Conservation (phyloP, 2,329 filamentous ascomycete species). For the Claviceps capensis region DNA sequence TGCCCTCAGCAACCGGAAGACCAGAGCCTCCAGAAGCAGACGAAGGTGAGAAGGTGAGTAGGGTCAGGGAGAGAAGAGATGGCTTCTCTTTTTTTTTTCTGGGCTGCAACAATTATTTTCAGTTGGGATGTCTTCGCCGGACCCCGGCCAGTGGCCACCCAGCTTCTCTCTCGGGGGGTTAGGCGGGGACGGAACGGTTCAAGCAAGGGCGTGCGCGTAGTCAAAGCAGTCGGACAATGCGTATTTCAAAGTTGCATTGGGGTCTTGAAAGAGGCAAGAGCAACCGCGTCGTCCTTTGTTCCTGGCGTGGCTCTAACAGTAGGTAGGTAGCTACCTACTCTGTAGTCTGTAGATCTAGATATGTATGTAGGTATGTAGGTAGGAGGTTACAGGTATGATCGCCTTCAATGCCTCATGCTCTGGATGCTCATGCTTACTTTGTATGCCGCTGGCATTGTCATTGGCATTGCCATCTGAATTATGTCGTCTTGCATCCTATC, state of each 20-base stretch:
- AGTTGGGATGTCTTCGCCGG: constrained; percentile 1
- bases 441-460: neutral
- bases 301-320: too few species aligned
- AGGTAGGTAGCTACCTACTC: too few species aligned
- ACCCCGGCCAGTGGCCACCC: neutral
- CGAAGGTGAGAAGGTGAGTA: neutral
- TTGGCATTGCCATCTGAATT: too few species aligned
- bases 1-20: neutral
- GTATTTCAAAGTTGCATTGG: neutral
- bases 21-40: neutral
- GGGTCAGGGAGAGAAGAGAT: neutral
- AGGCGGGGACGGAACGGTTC: neutral
- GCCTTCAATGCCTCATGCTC: too few species aligned
- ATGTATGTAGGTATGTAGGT: too few species aligned
- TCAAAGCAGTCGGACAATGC: too few species aligned
- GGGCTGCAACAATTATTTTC: neutral
- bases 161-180: neutral
- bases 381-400: too few species aligned
- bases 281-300: neutral
- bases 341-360: too few species aligned
- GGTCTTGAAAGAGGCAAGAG: neutral
- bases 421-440: too few species aligned
- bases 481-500: too few species aligned
- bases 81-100: neutral
- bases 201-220: neutral